Evolutionary conservation across 2,329 filamentous ascomycete genomes (phyloP).

Genomic region (Trichoderma guizhouense): DNA sequence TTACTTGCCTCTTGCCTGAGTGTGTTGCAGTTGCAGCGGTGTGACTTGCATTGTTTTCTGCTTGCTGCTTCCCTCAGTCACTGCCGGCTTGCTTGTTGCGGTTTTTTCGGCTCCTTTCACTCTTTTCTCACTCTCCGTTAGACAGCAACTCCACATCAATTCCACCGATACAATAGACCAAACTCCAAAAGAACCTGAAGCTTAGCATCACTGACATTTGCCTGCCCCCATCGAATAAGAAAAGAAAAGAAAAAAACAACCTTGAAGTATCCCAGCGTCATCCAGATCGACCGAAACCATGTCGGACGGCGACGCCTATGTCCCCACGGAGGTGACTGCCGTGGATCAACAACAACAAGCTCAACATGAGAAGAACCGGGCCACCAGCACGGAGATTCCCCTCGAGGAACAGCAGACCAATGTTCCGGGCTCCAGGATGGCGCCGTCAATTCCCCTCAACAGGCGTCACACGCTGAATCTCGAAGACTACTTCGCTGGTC

Average conservation of each 20-base stretch:
- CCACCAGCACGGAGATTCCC: slow-evolving; percentile 1
- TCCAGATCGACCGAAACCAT: background rate
- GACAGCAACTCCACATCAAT: background rate
- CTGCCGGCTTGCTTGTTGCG: background rate
- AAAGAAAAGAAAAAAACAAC: background rate
- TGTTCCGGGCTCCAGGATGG: background rate
- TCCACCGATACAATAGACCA: background rate
- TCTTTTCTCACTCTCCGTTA: background rate
- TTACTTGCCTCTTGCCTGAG: background rate
- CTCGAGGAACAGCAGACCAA: background rate
- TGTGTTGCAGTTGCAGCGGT: background rate
- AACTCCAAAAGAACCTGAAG: background rate
- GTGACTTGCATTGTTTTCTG: background rate
- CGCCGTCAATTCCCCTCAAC: slow-evolving; percentile 26
- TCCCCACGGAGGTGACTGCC: background rate
- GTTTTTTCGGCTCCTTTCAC: background rate
- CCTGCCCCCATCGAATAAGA: background rate
- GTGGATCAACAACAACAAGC: background rate
- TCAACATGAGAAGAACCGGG: background rate
- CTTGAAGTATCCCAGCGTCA: background rate
- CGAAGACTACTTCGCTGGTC: slow-evolving; percentile 63
- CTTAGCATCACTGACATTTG: background rate
- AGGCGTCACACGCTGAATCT: slow-evolving; percentile 44
- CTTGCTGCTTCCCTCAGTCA: slow-evolving; percentile 1
- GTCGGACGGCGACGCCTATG: slow-evolving; percentile 5